phyloP scores from a whole-genome alignment of 2,329 filamentous ascomycete genomes.

The Hymenoscyphus infarciens region DNA sequence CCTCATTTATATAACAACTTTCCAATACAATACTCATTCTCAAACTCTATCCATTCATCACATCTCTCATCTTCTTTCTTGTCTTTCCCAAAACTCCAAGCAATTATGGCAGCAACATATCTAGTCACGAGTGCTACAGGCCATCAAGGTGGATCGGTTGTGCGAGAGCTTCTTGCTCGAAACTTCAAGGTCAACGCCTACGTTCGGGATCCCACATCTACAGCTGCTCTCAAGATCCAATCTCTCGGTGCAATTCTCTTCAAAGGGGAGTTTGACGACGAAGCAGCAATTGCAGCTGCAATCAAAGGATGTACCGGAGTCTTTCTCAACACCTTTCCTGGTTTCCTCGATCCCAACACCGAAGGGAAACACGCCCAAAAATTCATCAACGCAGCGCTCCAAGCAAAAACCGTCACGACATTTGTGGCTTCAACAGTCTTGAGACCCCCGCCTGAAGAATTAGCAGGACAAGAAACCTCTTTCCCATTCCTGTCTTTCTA shows the following conservation, averaged over 20 bases:
- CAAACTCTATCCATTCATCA: neutral
- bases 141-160: conserved; percentile 16
- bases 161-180: conserved; percentile 13
- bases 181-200: conserved; percentile 16
- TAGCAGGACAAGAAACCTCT: neutral
- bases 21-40: neutral
- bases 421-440: conserved; percentile 17
- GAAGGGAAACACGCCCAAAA: conserved; percentile 15
- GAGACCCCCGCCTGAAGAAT: neutral
- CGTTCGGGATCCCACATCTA: conserved; percentile 14
- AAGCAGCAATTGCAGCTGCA: conserved; percentile 11
- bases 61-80: neutral
- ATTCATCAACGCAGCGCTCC: conserved; percentile 15
- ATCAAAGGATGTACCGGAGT: conserved; percentile 32
- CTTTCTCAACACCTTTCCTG: conserved; percentile 18
- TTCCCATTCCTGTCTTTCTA: conserved; percentile 7
- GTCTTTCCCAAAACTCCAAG: neutral
- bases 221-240: conserved; percentile 12
- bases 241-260: conserved; percentile 16
- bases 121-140: conserved; percentile 28
- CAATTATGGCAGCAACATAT: conserved; percentile 9
- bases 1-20: neutral
- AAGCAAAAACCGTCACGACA: conserved; percentile 10
- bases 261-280: conserved; percentile 17
- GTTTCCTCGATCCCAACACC: conserved; percentile 3